A percentile compares a stretch with the other conserved stretches of the same genome.
Evolutionary conservation across 1,284 basidiomycete genomes (phyloP).

Genomic region (Irpex rosettiformis): DNA sequence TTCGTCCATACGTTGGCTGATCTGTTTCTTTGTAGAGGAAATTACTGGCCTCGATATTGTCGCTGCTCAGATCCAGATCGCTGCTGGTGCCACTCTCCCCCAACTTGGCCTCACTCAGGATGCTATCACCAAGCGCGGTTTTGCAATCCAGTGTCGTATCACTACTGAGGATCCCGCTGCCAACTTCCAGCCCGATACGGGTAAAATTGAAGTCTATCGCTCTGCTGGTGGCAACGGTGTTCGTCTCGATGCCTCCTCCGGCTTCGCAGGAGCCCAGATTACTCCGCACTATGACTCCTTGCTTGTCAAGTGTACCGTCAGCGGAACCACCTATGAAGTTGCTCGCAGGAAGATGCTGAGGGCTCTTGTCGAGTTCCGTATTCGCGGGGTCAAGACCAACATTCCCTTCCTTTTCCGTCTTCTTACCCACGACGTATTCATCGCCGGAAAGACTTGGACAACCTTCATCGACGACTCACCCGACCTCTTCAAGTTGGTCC

Average conservation of each 20-base stretch:
- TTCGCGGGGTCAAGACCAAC: conserved; percentile 99
- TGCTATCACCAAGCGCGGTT: conserved; percentile 93
- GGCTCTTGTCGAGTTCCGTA: conserved; percentile 98
- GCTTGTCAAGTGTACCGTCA: conserved; percentile 95
- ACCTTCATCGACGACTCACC: conserved; percentile 99
- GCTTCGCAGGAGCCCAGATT: conserved; percentile 99
- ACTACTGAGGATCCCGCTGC: conserved; percentile 96
- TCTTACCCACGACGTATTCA: conserved; percentile 96
- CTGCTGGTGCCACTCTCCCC: conserved; percentile 92
- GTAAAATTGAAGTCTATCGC: conserved; percentile 99
- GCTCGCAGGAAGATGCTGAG: conserved; percentile 99
- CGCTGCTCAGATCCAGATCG: conserved; percentile 98
- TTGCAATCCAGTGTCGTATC: conserved; percentile 98
- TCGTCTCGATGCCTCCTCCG: conserved; percentile 94
- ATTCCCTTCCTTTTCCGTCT: conserved; percentile 99
- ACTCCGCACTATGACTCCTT: conserved; percentile 99
- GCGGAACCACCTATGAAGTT: conserved; percentile 97
- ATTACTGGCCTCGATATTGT: conserved; percentile 99
- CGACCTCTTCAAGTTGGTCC: conserved; percentile 97
- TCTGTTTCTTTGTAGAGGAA: conserved; percentile 62
- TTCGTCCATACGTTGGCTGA: conserved; percentile 11
- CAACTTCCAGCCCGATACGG: conserved; percentile 97
- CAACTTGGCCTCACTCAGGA: conserved; percentile 98
- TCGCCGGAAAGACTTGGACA: conserved; percentile 97
- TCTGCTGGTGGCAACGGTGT: conserved; percentile 99